These are phyloP conservation scores for Nemania sp. DNA, from an alignment of 2,329 filamentous ascomycete species.

Conservation along the genomic window DNA sequence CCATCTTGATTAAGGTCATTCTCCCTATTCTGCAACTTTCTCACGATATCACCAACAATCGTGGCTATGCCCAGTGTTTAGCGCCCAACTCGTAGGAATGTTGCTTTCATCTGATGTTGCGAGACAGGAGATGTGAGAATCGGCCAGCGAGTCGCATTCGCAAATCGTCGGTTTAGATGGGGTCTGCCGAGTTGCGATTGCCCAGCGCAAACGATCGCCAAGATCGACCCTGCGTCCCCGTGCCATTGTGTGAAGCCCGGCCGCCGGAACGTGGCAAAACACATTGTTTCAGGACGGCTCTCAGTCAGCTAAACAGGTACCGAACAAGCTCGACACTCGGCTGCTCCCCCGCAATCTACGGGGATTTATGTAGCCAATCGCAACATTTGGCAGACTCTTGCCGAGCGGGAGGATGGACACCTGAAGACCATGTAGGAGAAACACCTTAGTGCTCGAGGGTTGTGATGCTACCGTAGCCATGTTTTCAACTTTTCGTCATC, in stretches of 20 bases:
- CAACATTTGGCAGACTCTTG: constrained; percentile 1
- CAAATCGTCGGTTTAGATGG: background rate
- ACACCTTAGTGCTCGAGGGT: background rate
- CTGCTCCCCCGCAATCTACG: background rate
- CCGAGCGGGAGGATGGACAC: background rate
- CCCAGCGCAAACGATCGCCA: constrained; percentile 27
- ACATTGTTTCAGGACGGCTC: constrained; percentile 27
- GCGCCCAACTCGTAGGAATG: constrained; percentile 17
- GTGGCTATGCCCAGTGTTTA: constrained; percentile 30
- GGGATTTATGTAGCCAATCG: constrained; percentile 18
- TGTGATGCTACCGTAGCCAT: constrained; percentile 1
- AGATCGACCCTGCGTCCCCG: constrained; percentile 19
- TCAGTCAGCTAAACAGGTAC: background rate
- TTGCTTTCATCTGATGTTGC: constrained; percentile 33
- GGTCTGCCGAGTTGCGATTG: background rate
- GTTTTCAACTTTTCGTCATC: background rate
- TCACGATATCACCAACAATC: background rate
- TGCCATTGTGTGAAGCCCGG: constrained; percentile 1
- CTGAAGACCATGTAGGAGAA: constrained; percentile 3
- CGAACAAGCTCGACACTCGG: background rate
- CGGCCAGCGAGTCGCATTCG: constrained; percentile 39
- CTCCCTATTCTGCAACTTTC: constrained; percentile 7
- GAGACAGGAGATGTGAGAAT: constrained; percentile 35
- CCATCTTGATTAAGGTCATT: constrained; percentile 9
- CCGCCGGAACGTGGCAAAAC: constrained; percentile 13